Evolutionary conservation across 2,329 filamentous ascomycete genomes (phyloP), one percentile per base, ranked within the genome.

Genomic region (Fusarium bactridioides): DNA sequence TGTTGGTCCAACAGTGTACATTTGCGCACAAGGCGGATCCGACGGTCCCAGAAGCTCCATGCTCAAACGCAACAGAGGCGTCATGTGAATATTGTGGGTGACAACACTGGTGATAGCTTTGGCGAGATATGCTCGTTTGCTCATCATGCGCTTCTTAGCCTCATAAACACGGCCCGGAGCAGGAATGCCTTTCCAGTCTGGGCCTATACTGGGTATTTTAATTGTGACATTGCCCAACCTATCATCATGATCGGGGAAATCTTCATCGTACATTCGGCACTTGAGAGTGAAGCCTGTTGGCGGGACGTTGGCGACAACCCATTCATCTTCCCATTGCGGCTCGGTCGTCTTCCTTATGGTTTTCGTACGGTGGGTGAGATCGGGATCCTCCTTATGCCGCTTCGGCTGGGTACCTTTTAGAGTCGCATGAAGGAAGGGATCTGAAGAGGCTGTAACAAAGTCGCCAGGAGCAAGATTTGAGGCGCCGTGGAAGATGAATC

Each of bases 251-350:
- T 98, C 93, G 3, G 91, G 89, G 38, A 91, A 90, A 81, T 98
- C 95, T 80, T 98, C 95, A 78, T 98, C 95, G 82, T 95, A 97
- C 23, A 98, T 83, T 59, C 93, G 89, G 69, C 93, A 94, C 80
- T 97, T 97, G 74, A 98, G 86, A 63, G 87, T 88, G 83, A 97
- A 97, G 8, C 95, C 95, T 0, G 88, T 89, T 0, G 91, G 85
- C 0, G 95, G 95, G 4, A 98, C 88, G 74, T 97, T 97, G 68
- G 93, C 94, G 29, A 98, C 92, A 27, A 94, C 87, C 95, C 95
- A 98, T 67, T 94, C 88, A 41, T 91, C 89, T 53, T 97, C 87
- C 95, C 95, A 98, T 53, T 84, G 86, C 0, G 95, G 95, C 75
- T 95, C 88, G 3, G 90, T 91, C 44, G 88, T 91, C 73, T 87